Percentiles rank a stretch among this genome's conserved stretches.
These are phyloP conservation scores for Melaleuca alternifolia DNA, from an alignment of 345 rosid genomes.

Conservation along the genomic window DNA sequence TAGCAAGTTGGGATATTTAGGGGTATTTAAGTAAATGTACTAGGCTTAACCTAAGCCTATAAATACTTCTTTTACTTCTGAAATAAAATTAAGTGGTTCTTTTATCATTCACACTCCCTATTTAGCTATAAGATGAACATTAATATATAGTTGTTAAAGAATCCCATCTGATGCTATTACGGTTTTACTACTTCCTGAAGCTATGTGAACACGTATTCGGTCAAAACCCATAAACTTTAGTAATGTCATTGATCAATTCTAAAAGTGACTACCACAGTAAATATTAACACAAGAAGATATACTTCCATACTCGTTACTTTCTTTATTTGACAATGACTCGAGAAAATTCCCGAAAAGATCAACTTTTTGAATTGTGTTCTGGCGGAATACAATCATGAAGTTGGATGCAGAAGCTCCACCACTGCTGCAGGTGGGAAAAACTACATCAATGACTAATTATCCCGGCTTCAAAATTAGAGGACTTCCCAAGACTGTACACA, in stretches of 20 bases:
- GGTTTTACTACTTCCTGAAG: background rate
- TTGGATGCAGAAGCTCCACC: background rate
- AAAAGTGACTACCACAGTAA: background rate
- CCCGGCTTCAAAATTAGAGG: background rate
- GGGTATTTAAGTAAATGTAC: no score
- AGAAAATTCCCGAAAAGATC: background rate
- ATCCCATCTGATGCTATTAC: background rate
- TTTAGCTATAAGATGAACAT: background rate
- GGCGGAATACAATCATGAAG: background rate
- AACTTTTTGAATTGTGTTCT: background rate
- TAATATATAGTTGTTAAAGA: background rate
- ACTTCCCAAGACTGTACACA: background rate
- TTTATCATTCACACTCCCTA: no score
- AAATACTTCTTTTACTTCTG: no score
- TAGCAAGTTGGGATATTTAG: no score
- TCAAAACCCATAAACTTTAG: background rate
- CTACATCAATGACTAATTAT: background rate
- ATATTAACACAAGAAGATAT: background rate
- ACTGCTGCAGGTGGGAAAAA: background rate
- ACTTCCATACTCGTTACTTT: background rate
- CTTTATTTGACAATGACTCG: background rate
- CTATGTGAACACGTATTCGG: background rate
- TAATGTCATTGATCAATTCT: background rate
- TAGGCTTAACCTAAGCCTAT: no score
- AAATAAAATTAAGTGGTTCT: no score